A percentile compares a stretch with the other conserved stretches of the same genome.
These are phyloP conservation scores for Scheffersomyces lignicola DNA, from an alignment of 1,139 yeast genomes.

Conservation along the genomic window DNA sequence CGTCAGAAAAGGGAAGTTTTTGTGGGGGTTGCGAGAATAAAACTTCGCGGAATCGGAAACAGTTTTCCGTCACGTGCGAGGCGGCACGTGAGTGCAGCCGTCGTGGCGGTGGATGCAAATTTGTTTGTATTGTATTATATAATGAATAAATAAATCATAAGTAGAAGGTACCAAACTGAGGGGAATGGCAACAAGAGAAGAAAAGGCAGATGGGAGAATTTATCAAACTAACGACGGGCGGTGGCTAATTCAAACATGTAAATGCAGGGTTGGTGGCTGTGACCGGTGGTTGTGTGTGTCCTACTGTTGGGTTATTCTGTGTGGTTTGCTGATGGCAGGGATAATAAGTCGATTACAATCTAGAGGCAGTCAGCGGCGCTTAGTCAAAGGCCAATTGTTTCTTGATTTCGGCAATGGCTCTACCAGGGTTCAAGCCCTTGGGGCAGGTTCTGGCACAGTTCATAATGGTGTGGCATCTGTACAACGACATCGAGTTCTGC, in stretches of 20 bases:
- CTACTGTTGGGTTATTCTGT: too few species aligned
- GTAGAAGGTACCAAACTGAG: too few species aligned
- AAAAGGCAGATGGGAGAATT: not conserved
- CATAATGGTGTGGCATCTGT: conserved; percentile 99
- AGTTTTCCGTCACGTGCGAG: too few species aligned
- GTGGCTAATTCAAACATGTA: not conserved
- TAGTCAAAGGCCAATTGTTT: conserved; percentile 84
- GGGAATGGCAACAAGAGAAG: too few species aligned
- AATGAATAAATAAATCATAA: too few species aligned
- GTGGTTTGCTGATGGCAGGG: too few species aligned
- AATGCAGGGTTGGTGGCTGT: too few species aligned
- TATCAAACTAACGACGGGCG: not conserved
- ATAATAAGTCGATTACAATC: conserved; percentile 1
- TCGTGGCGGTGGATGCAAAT: too few species aligned
- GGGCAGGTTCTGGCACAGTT: conserved; percentile 99
- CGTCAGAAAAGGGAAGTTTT: conserved; percentile 1
- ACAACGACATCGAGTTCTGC: conserved; percentile 95
- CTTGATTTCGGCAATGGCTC: conserved; percentile 96
- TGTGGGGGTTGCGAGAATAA: conserved; percentile 1
- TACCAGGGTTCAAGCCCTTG: conserved; percentile 98
- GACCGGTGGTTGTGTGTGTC: too few species aligned
- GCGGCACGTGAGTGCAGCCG: not conserved
- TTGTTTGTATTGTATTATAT: too few species aligned
- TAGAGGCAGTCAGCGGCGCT: conserved; percentile 5
- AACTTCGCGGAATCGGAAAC: not conserved